A percentile compares a stretch with the other conserved stretches of the same genome.
These are phyloP conservation scores for Colletotrichum horii DNA, from an alignment of 2,329 filamentous ascomycete genomes.

Conservation along the genomic window DNA sequence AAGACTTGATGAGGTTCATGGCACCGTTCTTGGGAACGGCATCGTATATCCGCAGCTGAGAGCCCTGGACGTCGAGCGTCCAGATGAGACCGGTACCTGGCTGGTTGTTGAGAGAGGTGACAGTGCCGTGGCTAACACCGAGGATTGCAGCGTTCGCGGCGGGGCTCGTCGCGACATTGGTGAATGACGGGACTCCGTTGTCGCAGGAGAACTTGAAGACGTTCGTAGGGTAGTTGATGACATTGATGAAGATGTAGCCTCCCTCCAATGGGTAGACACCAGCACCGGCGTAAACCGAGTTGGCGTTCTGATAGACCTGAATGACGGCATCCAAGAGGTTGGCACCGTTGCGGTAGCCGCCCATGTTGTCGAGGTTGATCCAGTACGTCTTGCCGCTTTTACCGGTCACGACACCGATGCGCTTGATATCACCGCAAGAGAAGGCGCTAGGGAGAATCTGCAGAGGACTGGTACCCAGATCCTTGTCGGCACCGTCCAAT, in stretches of 20 bases:
- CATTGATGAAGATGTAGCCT: conserved; percentile 54
- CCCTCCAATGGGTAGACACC: conserved; percentile 55
- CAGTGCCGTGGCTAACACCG: conserved; percentile 61
- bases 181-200: conserved; percentile 55
- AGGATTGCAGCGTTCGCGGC: conserved; percentile 57
- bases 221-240: conserved; percentile 59
- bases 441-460: conserved; percentile 50
- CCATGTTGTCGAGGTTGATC: conserved; percentile 44
- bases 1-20: conserved; percentile 53
- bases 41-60: conserved; percentile 57
- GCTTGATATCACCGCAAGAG: conserved; percentile 44
- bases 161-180: conserved; percentile 55
- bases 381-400: conserved; percentile 57
- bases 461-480: conserved; percentile 52
- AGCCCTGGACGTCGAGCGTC: conserved; percentile 60
- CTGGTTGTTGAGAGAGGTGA: conserved; percentile 58
- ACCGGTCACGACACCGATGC: conserved; percentile 54
- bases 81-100: conserved; percentile 61
- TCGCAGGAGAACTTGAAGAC: conserved; percentile 64
- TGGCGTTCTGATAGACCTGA: conserved; percentile 47
- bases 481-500: conserved; percentile 55
- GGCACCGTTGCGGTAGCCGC: conserved; percentile 42
- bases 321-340: conserved; percentile 46
- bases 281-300: conserved; percentile 51
- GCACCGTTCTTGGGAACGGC: conserved; percentile 52